Base-by-base conservation (phyloP, 2,329 filamentous ascomycete species). In the Aspergillus sp. region DNA sequence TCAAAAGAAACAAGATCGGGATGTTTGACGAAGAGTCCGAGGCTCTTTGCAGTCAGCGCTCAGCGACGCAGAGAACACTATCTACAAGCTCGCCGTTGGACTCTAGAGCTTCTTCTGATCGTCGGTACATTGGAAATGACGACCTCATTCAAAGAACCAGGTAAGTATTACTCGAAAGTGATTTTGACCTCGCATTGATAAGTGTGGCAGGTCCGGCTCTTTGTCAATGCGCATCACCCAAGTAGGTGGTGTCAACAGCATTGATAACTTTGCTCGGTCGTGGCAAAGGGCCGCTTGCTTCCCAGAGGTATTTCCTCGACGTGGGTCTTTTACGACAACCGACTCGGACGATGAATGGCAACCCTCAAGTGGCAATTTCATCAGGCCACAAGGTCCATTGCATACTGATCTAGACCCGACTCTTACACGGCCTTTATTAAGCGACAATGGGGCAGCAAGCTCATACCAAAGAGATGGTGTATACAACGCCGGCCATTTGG, bases 281-380 rank as follows among this genome's bases (percentile, higher is more conserved):
- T 97, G 93, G 91, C 92, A 94, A 77, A 89, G 94, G 74, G 94
- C 94, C 43, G 92, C 93, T 28, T 89, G 85, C 60, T 98, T 98
- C 77, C 86, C 88, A 66, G 93, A 97, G 76, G 91, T 97, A 68
- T 89, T 95, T 38, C 92, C 92, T 5, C 89, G 91, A 59, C 87
- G 89, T 17, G 88, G 89, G 15, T 89, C 91, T 38, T 92, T 96
- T 73, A 82, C 91, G 57, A 85, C 88, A 64, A 83, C 84, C 2
- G 77, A 79, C 30, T 71, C 74, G 5, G 82, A 85, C 22, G 78
- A 81, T 47, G 86, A 87, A 34, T 64, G 73, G 55, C 63, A 60
- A 19, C 62, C 67, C 49, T 60, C 67, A 28, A 64, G 63, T 17
- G 69, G 65, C 22, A 60, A 64, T 23, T 69, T 69, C 22, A 60